phyloP scores from a whole-genome alignment of 345 rosid species.

The Ailanthus altissimus region DNA sequence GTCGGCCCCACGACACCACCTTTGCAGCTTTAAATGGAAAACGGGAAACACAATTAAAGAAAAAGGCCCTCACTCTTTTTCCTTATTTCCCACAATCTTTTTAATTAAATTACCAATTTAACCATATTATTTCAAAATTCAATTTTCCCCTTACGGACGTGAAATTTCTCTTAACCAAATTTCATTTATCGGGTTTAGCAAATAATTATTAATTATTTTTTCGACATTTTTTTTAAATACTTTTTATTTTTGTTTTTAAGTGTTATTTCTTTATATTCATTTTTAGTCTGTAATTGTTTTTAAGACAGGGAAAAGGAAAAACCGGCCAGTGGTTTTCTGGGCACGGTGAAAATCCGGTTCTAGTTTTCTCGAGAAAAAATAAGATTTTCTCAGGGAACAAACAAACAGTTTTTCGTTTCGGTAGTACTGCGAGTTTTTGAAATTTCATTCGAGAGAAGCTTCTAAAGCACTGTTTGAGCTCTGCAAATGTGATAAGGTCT shows the following conservation, averaged over 20 bases:
- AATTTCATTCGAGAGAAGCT: conserved; percentile 14
- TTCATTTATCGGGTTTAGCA: conserved; percentile 55
- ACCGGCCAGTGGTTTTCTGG: conserved; percentile 30
- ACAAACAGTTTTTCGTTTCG: conserved; percentile 16
- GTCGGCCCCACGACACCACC: conserved; percentile 26
- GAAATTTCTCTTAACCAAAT: conserved; percentile 57
- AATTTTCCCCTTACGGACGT: conserved; percentile 57
- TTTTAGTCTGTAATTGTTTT: conserved; percentile 22
- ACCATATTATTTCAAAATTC: conserved; percentile 41
- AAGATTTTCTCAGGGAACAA: conserved; percentile 33
- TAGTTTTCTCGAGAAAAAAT: conserved; percentile 25
- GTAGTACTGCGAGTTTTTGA: neutral
- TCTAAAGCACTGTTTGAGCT: conserved; percentile 30
- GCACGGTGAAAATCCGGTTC: conserved; percentile 12
- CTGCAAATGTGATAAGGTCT: conserved; percentile 37
- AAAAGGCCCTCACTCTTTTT: conserved; percentile 14
- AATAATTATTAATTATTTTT: conserved; percentile 36
- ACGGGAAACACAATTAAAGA: neutral
- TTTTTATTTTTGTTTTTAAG: neutral
- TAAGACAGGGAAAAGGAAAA: conserved; percentile 30
- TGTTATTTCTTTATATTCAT: conserved; percentile 15
- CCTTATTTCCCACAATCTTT: conserved; percentile 16
- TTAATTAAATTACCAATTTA: conserved; percentile 28
- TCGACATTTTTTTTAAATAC: neutral
- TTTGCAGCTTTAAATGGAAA: conserved; percentile 40